A percentile compares a stretch with the other conserved stretches of the same genome.
Conservation (phyloP, 768 basidiomycete species). For the Termitomyces eurrhizus region DNA sequence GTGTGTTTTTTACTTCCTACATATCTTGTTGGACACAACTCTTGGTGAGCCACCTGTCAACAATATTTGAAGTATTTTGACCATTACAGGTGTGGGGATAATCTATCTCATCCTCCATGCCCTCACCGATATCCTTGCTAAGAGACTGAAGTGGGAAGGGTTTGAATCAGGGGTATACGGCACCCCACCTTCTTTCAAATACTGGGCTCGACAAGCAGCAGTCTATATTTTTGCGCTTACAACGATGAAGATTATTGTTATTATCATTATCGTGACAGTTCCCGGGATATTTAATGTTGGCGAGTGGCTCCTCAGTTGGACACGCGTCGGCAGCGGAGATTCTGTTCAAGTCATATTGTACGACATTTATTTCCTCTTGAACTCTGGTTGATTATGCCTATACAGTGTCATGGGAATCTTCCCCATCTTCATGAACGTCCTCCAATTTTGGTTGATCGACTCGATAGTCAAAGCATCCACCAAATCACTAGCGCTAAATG, state of each 20-base stretch:
- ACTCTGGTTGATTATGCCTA: conserved; percentile 6
- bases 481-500: conserved; percentile 32
- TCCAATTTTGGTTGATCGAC: conserved; percentile 96
- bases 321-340: conserved; percentile 55
- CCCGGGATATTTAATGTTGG: conserved; percentile 71
- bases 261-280: conserved; percentile 66
- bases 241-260: conserved; percentile 90
- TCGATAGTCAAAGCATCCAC: conserved; percentile 80
- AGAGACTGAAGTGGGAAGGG: conserved; percentile 64
- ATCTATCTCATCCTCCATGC: conserved; percentile 71
- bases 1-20: conserved; percentile 89
- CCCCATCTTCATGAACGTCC: conserved; percentile 82
- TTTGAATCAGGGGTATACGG: conserved; percentile 90
- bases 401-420: conserved; percentile 85
- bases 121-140: conserved; percentile 60
- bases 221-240: conserved; percentile 80
- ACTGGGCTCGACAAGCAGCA: conserved; percentile 74
- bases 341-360: conserved; percentile 78
- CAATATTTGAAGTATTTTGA: neutral
- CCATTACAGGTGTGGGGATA: conserved; percentile 65
- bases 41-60: conserved; percentile 53
- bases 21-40: conserved; percentile 89
- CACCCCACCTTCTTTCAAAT: conserved; percentile 66
- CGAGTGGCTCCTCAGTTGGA: conserved; percentile 87
- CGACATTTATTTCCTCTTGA: conserved; percentile 25